Evolutionary conservation across 106 monocot genomes (phyloP), one percentile per base, ranked within the genome.

Genomic region (Vanilla planifolia): DNA sequence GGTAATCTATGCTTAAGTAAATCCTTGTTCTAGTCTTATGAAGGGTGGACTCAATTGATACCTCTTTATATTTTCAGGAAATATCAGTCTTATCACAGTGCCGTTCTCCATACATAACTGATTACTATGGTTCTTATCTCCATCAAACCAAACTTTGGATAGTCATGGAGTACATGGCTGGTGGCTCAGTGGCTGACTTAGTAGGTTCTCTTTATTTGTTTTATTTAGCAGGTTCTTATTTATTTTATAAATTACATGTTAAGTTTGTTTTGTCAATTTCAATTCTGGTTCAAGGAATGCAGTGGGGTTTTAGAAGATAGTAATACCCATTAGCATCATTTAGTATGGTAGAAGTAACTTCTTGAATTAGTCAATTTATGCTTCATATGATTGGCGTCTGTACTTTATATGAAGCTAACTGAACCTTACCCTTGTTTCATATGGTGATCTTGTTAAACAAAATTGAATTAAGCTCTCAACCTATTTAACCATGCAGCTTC

Each of bases 91-190:
- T 95, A 42, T 86, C 86, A 28, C 95, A 95, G 41, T 95, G 95
- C 24, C 83, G 89, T 5, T 90, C 83, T 66, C 89, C 89, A 65
- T 90, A 86, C 61, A 95, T 95, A 56, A 90, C 95, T 16, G 89
- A 90, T 37, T 95, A 95, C 61, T 89, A 86, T 71, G 95, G 89
- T 21, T 90, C 95, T 2, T 86, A 95, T 81, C 86, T 95, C 34
- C 77, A 86, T 64, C 83, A 90, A 67, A 95, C 89, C 42, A 95
- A 95, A 70, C 64, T 90, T 26, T 94, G 89, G 86, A 95, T 90
- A 73, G 75, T 90, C 23, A 95, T 90, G 89, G 95, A 95, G 61
- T 95, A 90, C 62, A 89, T 95, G 95, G 89, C 95, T 72, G 95
- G 89, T 55, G 89, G 89, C 63, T 90, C 89, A 48, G 89, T 95